Conservation (phyloP, 148 eudicot genomes). For the Bassia scoparia region DNA sequence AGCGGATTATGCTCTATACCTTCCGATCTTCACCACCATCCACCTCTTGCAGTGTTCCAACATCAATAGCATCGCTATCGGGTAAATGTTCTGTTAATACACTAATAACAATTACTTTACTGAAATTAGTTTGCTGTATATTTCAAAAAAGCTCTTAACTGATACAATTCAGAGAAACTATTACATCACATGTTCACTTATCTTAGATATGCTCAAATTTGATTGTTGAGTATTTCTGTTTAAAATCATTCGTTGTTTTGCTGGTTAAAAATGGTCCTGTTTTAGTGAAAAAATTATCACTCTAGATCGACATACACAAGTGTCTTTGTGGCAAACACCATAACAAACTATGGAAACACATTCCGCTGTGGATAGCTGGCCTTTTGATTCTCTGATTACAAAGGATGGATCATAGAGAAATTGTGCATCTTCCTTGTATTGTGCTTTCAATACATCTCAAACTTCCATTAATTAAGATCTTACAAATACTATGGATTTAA, state of each 20-base stretch:
- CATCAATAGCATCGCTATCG: constrained; percentile 71
- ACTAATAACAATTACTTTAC: not conserved
- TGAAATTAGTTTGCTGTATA: constrained; percentile 7
- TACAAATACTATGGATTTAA: not conserved
- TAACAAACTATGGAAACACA: no score
- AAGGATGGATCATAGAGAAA: not conserved
- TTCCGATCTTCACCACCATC: constrained; percentile 45
- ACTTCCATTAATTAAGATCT: not conserved
- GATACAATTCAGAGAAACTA: not conserved
- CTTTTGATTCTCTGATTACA: not conserved
- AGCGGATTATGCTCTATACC: constrained; percentile 69
- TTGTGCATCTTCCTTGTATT: not conserved
- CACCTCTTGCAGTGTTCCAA: constrained; percentile 32
- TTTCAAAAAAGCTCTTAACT: constrained; percentile 3
- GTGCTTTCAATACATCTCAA: not conserved
- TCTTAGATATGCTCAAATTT: not conserved
- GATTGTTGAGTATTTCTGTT: not conserved
- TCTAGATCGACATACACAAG: not conserved
- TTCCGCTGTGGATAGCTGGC: not conserved
- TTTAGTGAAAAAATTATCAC: not conserved
- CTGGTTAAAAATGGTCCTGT: not conserved
- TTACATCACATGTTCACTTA: not conserved
- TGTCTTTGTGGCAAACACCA: no score
- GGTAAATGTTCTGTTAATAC: constrained; percentile 43
- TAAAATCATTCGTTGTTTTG: not conserved